Evolutionary conservation across 148 eudicot species (phyloP), one percentile per base, ranked within the genome.

Genomic region (Drosera capensis): DNA sequence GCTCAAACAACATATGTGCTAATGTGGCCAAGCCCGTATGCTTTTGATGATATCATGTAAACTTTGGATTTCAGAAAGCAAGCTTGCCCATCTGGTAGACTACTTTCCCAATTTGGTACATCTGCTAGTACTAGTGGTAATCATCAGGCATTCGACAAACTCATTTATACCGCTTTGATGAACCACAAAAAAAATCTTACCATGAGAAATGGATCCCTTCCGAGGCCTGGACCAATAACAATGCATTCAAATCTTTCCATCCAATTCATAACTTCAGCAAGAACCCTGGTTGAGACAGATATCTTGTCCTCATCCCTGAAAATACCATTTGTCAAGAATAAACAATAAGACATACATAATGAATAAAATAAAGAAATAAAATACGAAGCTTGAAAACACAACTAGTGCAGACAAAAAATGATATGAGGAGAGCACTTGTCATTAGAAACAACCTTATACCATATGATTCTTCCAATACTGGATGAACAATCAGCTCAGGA

Each of bases 161-260:
- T n/a, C n/a, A n/a, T n/a, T n/a, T n/a, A n/a, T n/a, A n/a, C n/a
- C n/a, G n/a, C n/a, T n/a, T n/a, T n/a, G n/a, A n/a, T n/a, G n/a
- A n/a, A n/a, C n/a, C 22, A 25, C 40, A 55, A 30, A 34, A 6
- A 17, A 39, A 46, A 44, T 45, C 78, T 43, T 47, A 88, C 97
- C 85, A 90, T 71, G 55, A 90, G 95, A 76, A 85, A 90, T 7
- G 78, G 88, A 51, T 90, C 95, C 68, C 99, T 75, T 52, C 99
- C 99, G 24, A 90, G 94, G 43, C 99, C 99, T 14, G 99, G 99
- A 56, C 99, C 99, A 68, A 90, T 50, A 61, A 90, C 95, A 52
- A 90, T 72, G 63, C 99, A 90, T 48, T 90, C 99, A 64, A 90
- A 90, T 74, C 95, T 76, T 68, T 68, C 85, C 85, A 90, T 67